A percentile compares a stretch with the other conserved stretches of the same genome.
Conservation (phyloP, 768 basidiomycete species). For the Leccinum boreale region DNA sequence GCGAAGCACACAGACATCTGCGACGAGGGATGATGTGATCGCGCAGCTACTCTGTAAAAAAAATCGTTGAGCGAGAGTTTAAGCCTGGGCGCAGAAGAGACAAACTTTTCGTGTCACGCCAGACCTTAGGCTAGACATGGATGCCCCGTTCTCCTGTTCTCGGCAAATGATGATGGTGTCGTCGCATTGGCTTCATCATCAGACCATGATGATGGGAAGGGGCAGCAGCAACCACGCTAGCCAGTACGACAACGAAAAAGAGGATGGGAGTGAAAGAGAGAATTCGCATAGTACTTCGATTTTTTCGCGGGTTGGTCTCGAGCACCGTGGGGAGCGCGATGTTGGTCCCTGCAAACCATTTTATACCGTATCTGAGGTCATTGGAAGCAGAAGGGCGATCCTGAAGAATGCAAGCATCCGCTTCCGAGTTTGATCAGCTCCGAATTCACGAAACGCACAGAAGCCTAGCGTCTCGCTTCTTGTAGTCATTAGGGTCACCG, state of each 20-base stretch:
- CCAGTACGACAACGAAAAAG: slow-evolving; percentile 1
- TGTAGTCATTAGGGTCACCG: background rate
- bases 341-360: background rate
- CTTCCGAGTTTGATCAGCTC: background rate
- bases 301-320: background rate
- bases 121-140: background rate
- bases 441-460: background rate
- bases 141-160: background rate
- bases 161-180: background rate
- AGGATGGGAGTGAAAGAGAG: background rate
- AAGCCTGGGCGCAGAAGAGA: background rate
- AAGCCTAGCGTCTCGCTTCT: background rate
- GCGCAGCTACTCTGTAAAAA: background rate
- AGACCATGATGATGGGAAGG: background rate
- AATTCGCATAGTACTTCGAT: slow-evolving; percentile 5
- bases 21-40: background rate
- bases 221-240: background rate
- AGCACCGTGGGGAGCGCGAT: background rate
- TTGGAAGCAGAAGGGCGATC: background rate
- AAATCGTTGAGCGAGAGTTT: background rate
- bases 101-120: background rate
- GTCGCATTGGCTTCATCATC: background rate
- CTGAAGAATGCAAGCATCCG: background rate
- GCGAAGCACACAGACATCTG: background rate
- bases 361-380: slow-evolving; percentile 4